phyloP scores from a whole-genome alignment of 306 rosid species.

The Castanea crenata region DNA sequence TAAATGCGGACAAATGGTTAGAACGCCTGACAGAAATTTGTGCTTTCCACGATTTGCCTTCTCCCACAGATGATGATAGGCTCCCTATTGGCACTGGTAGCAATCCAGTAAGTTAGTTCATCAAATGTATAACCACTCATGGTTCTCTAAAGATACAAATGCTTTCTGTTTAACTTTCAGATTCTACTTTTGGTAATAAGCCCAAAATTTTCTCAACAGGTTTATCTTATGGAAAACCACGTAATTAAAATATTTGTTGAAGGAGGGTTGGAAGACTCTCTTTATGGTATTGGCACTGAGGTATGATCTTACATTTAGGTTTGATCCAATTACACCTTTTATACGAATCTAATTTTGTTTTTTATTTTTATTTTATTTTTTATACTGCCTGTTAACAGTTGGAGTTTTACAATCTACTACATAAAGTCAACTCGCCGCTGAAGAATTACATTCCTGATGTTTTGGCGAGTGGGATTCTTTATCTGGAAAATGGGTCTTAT shows the following conservation, averaged over 20 bases:
- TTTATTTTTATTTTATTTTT: background rate
- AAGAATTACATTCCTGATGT: constrained; percentile 65
- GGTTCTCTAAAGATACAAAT: background rate
- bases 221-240: constrained; percentile 60
- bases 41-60: constrained; percentile 65
- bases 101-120: constrained; percentile 83
- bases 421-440: constrained; percentile 63
- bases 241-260: constrained; percentile 84
- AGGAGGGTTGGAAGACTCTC: constrained; percentile 81
- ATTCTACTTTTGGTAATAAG: constrained; percentile 20
- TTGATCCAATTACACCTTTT: constrained; percentile 19
- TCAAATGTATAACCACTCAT: constrained; percentile 12
- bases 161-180: background rate
- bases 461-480: constrained; percentile 73
- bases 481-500: constrained; percentile 63
- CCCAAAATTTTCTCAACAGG: constrained; percentile 48
- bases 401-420: constrained; percentile 63
- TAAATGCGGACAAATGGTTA: constrained; percentile 75
- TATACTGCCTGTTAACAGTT: constrained; percentile 54
- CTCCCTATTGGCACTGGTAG: constrained; percentile 98
- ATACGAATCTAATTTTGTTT: constrained; percentile 22
- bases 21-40: constrained; percentile 67
- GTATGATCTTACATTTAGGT: constrained; percentile 36
- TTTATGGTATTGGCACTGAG: constrained; percentile 93
- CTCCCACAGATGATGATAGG: constrained; percentile 78